A percentile compares a stretch with the other conserved stretches of the same genome.
These are phyloP conservation scores for Colletotrichum lini DNA, from an alignment of 2,329 filamentous ascomycete species.

Conservation along the genomic window DNA sequence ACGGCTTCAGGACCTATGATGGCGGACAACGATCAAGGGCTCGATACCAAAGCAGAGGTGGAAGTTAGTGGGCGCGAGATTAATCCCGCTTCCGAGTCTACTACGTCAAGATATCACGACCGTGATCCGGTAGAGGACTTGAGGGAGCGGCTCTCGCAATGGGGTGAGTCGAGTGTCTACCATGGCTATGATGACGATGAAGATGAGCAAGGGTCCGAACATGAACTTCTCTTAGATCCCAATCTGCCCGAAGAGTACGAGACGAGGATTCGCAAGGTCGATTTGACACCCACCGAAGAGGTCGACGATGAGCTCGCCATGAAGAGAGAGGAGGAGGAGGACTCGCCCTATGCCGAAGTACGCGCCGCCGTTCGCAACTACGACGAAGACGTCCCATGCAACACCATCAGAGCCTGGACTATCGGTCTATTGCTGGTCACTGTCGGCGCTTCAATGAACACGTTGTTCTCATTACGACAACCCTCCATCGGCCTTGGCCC, in stretches of 20 bases:
- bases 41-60: constrained; percentile 47
- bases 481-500: constrained; percentile 73
- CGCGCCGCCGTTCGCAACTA: constrained; percentile 75
- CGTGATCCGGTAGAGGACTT: constrained; percentile 49
- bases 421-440: constrained; percentile 72
- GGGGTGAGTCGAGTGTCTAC: constrained; percentile 57
- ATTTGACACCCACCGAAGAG: constrained; percentile 41
- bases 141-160: constrained; percentile 57
- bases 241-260: constrained; percentile 62
- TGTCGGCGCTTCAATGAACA: constrained; percentile 73
- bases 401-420: constrained; percentile 75
- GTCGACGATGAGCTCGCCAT: constrained; percentile 51
- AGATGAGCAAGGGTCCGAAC: constrained; percentile 65
- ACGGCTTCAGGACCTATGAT: constrained; percentile 46
- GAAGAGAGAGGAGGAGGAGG: constrained; percentile 62
- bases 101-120: constrained; percentile 41
- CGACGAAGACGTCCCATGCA: constrained; percentile 76
- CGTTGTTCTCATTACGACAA: constrained; percentile 73
- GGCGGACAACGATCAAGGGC: constrained; percentile 48
- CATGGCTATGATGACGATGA: constrained; percentile 56
- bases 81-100: constrained; percentile 43
- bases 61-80: constrained; percentile 51
- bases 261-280: constrained; percentile 48
- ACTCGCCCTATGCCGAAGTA: constrained; percentile 78
- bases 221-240: constrained; percentile 71